These are phyloP conservation scores for Fusarium subtropicale DNA, from an alignment of 2,329 filamentous ascomycete genomes.

Conservation along the genomic window DNA sequence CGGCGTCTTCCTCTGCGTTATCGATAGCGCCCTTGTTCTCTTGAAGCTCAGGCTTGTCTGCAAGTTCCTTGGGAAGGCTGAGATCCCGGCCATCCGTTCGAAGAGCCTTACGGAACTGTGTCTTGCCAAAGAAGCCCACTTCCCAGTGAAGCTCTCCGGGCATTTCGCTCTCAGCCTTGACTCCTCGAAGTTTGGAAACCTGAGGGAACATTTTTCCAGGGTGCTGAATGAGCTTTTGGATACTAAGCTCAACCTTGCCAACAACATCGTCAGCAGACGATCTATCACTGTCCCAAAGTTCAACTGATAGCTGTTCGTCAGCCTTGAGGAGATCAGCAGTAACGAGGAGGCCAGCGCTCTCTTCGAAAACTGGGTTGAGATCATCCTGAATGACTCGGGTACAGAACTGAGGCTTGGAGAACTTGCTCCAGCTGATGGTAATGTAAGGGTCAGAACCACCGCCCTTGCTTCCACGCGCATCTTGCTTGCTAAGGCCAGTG, in stretches of 20 bases:
- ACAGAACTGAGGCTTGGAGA: slow-evolving; percentile 97
- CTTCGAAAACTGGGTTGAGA: slow-evolving; percentile 92
- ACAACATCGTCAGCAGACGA: slow-evolving; percentile 94
- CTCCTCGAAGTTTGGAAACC: slow-evolving; percentile 82
- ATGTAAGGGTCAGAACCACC: slow-evolving; percentile 97
- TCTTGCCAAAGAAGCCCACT: slow-evolving; percentile 94
- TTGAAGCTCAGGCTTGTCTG: slow-evolving; percentile 80
- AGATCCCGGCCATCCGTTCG: slow-evolving; percentile 88
- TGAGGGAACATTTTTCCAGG: slow-evolving; percentile 94
- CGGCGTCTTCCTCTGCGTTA: slow-evolving; percentile 79
- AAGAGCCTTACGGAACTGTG: slow-evolving; percentile 84
- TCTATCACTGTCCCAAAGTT: slow-evolving; percentile 96
- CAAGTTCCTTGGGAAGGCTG: slow-evolving; percentile 78
- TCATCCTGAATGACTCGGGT: slow-evolving; percentile 96
- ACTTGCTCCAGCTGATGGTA: slow-evolving; percentile 94
- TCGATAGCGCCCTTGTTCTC: slow-evolving; percentile 85
- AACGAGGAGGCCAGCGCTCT: slow-evolving; percentile 85
- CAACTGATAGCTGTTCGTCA: slow-evolving; percentile 91
- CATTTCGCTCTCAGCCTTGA: slow-evolving; percentile 88
- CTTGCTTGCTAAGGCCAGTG: slow-evolving; percentile 89
- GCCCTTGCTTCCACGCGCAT: slow-evolving; percentile 80
- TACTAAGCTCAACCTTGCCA: slow-evolving; percentile 91
- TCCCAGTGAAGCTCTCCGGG: slow-evolving; percentile 96
- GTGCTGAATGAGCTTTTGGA: slow-evolving; percentile 93
- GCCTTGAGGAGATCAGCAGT: slow-evolving; percentile 92